These are phyloP conservation scores for Candida wancherniae DNA, from an alignment of 805 yeast genomes.

Conservation along the genomic window DNA sequence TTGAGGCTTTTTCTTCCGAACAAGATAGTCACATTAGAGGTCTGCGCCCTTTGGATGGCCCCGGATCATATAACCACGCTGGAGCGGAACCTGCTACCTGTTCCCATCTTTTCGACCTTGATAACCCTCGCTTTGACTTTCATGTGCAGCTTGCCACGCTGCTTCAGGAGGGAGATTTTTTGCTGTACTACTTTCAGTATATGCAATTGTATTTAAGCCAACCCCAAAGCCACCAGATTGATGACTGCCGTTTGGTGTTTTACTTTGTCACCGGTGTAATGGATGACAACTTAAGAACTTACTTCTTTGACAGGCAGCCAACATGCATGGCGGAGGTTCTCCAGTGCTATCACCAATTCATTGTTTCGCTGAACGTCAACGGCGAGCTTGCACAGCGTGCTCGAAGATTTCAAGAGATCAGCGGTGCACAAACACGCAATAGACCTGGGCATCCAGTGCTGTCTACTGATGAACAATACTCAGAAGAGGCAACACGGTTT, in stretches of 20 bases:
- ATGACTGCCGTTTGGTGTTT: slow-evolving; percentile 2
- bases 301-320: not conserved
- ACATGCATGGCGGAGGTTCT: slow-evolving; percentile 1
- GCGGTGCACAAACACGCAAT: no score
- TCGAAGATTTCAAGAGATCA: no score
- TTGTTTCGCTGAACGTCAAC: no score
- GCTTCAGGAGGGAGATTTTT: slow-evolving; percentile 2
- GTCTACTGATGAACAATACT: no score
- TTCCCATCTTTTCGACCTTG: not conserved
- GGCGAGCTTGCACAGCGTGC: no score
- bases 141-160: slow-evolving; percentile 2
- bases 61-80: no score
- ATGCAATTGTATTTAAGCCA: not conserved
- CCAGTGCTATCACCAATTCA: slow-evolving; percentile 2
- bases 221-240: slow-evolving; percentile 1
- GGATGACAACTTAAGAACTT: slow-evolving; percentile 1
- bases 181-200: slow-evolving; percentile 1
- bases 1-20: not conserved
- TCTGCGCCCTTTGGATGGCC: no score
- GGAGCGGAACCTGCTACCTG: no score
- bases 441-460: no score
- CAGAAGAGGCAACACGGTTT: no score
- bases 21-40: not conserved
- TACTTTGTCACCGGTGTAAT: slow-evolving; percentile 2
- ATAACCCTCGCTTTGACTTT: not conserved